Conservation (phyloP, 208 protist genomes). For the Trypanosoma caninum region DNA sequence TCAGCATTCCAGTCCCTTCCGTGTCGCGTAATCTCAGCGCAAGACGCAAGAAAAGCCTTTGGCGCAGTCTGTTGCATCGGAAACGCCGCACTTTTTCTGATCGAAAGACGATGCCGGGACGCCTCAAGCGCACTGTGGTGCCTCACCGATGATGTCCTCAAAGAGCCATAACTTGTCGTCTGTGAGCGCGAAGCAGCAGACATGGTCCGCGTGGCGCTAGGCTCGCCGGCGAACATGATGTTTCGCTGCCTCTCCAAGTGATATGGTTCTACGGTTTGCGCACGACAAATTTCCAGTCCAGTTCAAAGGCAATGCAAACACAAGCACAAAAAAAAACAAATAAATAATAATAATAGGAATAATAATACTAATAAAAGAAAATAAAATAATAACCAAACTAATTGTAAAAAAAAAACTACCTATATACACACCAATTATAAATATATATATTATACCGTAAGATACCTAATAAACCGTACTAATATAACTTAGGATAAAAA, state of each 20-base stretch:
- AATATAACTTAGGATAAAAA: too few relatives aligned
- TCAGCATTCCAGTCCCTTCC: conserved; percentile 79
- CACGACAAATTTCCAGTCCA: conserved; percentile 8
- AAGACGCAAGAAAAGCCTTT: conserved; percentile 60
- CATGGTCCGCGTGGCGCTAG: background rate
- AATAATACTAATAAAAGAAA: too few relatives aligned
- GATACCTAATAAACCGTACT: too few relatives aligned
- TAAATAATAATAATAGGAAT: background rate
- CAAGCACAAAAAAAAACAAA: background rate
- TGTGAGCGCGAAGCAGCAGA: background rate
- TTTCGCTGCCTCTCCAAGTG: conserved; percentile 1
- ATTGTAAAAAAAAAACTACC: too few relatives aligned
- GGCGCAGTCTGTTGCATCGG: conserved; percentile 75
- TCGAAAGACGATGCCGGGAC: conserved; percentile 51
- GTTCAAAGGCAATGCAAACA: too few relatives aligned
- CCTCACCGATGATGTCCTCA: background rate
- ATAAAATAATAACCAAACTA: too few relatives aligned
- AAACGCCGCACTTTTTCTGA: conserved; percentile 63
- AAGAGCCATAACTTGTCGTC: background rate
- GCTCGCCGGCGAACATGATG: background rate
- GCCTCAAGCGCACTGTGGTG: conserved; percentile 19
- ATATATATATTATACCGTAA: too few relatives aligned
- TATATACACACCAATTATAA: too few relatives aligned
- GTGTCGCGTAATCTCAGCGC: conserved; percentile 47
- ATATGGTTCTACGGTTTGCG: background rate